phyloP scores from a whole-genome alignment of 2,329 filamentous ascomycete species.

The Teratosphaeria viscida region DNA sequence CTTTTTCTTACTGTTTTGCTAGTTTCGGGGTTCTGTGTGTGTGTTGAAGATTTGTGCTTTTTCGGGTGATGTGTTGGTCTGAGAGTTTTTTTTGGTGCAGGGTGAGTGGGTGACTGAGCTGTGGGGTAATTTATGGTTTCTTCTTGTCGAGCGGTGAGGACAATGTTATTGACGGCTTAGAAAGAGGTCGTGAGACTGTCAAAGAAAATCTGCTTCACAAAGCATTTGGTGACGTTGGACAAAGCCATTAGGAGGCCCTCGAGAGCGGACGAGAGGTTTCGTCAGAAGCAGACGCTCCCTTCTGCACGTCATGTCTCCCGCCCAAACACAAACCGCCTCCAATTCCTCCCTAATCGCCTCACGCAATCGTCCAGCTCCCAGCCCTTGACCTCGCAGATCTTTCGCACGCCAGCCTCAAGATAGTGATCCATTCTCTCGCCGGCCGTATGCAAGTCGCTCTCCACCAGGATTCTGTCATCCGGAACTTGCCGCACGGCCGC shows the following conservation, averaged over 20 bases:
- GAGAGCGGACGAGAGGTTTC: too few species aligned
- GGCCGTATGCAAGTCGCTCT: constrained; percentile 81
- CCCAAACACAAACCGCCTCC: constrained; percentile 65
- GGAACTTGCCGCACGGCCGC: constrained; percentile 64
- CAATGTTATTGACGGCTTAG: neutral
- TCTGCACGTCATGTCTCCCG: neutral
- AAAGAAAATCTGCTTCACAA: neutral
- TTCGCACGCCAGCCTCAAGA: constrained; percentile 65
- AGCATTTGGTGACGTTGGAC: neutral
- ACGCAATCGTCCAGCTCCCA: constrained; percentile 69
- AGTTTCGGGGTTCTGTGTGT: neutral
- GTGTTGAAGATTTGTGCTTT: neutral
- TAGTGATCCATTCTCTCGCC: constrained; percentile 69
- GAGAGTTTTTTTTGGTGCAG: neutral
- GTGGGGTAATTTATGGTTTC: neutral
- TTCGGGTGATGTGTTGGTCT: neutral
- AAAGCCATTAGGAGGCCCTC: neutral
- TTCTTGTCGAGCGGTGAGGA: neutral
- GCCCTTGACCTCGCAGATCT: constrained; percentile 64
- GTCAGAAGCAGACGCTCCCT: too few species aligned
- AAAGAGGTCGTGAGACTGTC: neutral
- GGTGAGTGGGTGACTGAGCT: neutral
- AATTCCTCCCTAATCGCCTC: constrained; percentile 59
- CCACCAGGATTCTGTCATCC: constrained; percentile 67
- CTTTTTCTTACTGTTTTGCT: neutral